A percentile compares a stretch with the other conserved stretches of the same genome.
Evolutionary conservation across 768 basidiomycete genomes (phyloP).

Genomic region (Auricularia auricula-judae): DNA sequence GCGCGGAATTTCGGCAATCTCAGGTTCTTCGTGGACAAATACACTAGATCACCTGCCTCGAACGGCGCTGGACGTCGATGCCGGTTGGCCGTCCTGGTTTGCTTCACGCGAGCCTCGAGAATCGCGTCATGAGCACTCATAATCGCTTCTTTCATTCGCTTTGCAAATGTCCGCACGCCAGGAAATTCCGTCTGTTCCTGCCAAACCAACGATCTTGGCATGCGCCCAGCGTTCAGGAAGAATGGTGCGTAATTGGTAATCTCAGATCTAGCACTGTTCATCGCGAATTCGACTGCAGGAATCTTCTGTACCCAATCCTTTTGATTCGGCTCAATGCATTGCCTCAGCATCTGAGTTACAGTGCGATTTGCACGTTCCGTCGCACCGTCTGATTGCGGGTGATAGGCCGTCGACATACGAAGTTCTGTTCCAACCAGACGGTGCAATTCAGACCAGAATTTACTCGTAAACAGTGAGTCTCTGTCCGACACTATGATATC

Average conservation of each 20-base stretch:
- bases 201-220: slow-evolving; percentile 8
- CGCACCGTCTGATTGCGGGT: slow-evolving; percentile 32
- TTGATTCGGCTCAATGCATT: slow-evolving; percentile 7
- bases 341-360: slow-evolving; percentile 8
- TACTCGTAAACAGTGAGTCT: slow-evolving; percentile 24
- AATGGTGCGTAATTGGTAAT: slow-evolving; percentile 12
- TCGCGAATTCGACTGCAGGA: slow-evolving; percentile 12
- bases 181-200: slow-evolving; percentile 8
- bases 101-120: slow-evolving; percentile 20
- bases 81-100: slow-evolving; percentile 20
- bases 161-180: slow-evolving; percentile 20
- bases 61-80: slow-evolving; percentile 11
- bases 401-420: slow-evolving; percentile 28
- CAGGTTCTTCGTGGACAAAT: slow-evolving; percentile 18
- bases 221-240: slow-evolving; percentile 9
- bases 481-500: slow-evolving; percentile 21
- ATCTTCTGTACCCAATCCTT: slow-evolving; percentile 10
- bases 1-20: slow-evolving; percentile 16
- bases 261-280: neutral
- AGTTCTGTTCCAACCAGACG: slow-evolving; percentile 19
- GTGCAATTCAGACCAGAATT: slow-evolving; percentile 29
- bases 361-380: slow-evolving; percentile 24
- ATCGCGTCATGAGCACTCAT: slow-evolving; percentile 24
- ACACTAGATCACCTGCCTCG: slow-evolving; percentile 17
- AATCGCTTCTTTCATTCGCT: slow-evolving; percentile 16